Evolutionary conservation across 257 asterid species (phyloP), one percentile per base, ranked within the genome.

Genomic region (Lycium barbarum): DNA sequence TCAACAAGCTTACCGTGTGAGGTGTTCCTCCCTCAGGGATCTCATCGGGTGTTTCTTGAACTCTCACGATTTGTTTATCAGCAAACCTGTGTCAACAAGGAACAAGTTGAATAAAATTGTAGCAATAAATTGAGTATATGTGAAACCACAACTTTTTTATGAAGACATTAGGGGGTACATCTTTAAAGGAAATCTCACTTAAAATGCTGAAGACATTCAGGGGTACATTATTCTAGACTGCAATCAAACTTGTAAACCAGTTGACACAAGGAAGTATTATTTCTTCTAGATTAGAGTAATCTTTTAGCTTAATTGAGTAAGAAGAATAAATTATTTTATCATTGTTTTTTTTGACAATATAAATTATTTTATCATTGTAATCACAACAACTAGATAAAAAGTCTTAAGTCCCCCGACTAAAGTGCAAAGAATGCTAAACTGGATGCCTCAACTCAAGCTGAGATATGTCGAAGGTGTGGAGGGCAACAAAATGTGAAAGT

Each of bases 11-110:
- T 84, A 97, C 99, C 0, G 99, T 97, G 88, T 97, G 99, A 73
- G 99, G 99, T 40, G 99, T 97, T 72, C 99, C 99, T 83, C 99
- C 99, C 81, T 97, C 99, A 0, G 98, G 99, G 80, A 97, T 97
- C 85, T 97, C 98, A 89, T 97, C 98, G 22, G 99, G 99, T 36
- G 98, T 97, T 88, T 97, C 99, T 90, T 97, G 99, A 84, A 97
- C 92, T 88, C 97, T 95, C 90, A 97, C 99, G 35, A 97, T 92
- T 93, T 97, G 99, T 91, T 97, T 97, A 90, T 95, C 99, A 63
- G 97, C 95, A 92, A 95, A 97, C 92, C 99, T 97, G 45, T 49
- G 81, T 36, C 66, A 11, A 54, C 35, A 3, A 54, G 7, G 65
- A 53, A 17, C 49, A 5, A 54, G 26, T 78, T 33, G 43, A 17